A percentile compares a stretch with the other conserved stretches of the same genome.
phyloP scores from a whole-genome alignment of 2,329 filamentous ascomycete genomes.

The Paecilomyces niveus region DNA sequence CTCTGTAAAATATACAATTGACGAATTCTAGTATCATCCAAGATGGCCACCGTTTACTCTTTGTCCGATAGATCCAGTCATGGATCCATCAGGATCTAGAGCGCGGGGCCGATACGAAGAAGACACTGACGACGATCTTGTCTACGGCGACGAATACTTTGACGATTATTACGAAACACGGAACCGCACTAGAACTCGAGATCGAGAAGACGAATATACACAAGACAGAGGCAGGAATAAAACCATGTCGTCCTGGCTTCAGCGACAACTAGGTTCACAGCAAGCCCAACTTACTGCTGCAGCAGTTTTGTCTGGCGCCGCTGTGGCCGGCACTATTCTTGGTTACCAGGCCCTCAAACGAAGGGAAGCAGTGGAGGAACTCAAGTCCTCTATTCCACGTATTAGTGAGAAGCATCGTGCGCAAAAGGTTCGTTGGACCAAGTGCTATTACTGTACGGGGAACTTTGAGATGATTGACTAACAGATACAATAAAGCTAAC shows the following conservation, averaged over 20 bases:
- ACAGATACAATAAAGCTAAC: constrained; percentile 41
- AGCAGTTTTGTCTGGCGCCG: constrained; percentile 36
- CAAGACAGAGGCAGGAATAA: not conserved
- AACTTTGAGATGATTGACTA: constrained; percentile 18
- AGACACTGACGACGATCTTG: not conserved
- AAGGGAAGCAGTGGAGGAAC: constrained; percentile 47
- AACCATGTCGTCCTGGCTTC: constrained; percentile 39
- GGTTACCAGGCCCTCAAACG: constrained; percentile 51
- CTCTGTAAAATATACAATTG: not conserved
- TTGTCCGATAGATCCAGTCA: not conserved
- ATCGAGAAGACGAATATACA: not conserved
- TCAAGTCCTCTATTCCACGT: constrained; percentile 58
- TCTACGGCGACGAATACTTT: not conserved
- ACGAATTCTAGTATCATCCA: not conserved
- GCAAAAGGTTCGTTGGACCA: constrained; percentile 36
- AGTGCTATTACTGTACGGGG: not conserved
- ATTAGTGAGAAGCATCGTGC: constrained; percentile 45
- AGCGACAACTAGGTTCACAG: constrained; percentile 35
- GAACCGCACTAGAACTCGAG: not conserved
- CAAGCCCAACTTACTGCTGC: constrained; percentile 36
- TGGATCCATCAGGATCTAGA: not conserved
- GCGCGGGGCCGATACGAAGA: not conserved
- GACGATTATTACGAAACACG: not conserved
- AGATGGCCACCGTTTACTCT: not conserved
- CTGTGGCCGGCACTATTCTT: constrained; percentile 46